Evolutionary conservation across 306 rosid genomes (phyloP).

Genomic region (Dicorynia guianensis): DNA sequence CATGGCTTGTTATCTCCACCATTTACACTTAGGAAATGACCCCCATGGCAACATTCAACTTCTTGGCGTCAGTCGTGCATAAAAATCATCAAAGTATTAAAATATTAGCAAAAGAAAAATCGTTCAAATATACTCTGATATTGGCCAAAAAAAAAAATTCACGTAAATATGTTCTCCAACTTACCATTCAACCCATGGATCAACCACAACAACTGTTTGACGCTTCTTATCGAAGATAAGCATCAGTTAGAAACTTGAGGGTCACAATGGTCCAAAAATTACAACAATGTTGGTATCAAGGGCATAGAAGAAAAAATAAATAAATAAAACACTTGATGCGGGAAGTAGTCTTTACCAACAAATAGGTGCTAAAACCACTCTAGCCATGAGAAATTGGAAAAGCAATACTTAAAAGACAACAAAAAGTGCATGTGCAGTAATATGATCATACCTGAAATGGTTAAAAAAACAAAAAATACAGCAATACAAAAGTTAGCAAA

Average conservation of each 20-base stretch:
- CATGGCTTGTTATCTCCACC: no score
- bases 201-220: conserved; percentile 98
- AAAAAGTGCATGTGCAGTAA: conserved; percentile 81
- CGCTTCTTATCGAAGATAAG: conserved; percentile 97
- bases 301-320: conserved; percentile 21
- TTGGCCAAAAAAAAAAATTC: no score
- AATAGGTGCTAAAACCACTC: conserved; percentile 83
- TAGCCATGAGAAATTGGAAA: conserved; percentile 80
- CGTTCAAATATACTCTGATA: no score
- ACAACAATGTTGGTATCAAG: conserved; percentile 25
- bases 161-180: conserved; percentile 44
- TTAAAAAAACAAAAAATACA: conserved; percentile 27
- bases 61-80: no score
- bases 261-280: conserved; percentile 26
- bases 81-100: no score
- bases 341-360: conserved; percentile 72
- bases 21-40: no score
- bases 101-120: no score
- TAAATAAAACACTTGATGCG: neutral
- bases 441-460: conserved; percentile 91
- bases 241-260: conserved; percentile 84
- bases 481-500: conserved; percentile 28
- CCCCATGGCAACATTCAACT: no score
- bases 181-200: conserved; percentile 99
- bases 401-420: conserved; percentile 87